Evolutionary conservation across 768 basidiomycete species (phyloP), one percentile per base, ranked within the genome.

Genomic region (Peribolospora baueri): DNA sequence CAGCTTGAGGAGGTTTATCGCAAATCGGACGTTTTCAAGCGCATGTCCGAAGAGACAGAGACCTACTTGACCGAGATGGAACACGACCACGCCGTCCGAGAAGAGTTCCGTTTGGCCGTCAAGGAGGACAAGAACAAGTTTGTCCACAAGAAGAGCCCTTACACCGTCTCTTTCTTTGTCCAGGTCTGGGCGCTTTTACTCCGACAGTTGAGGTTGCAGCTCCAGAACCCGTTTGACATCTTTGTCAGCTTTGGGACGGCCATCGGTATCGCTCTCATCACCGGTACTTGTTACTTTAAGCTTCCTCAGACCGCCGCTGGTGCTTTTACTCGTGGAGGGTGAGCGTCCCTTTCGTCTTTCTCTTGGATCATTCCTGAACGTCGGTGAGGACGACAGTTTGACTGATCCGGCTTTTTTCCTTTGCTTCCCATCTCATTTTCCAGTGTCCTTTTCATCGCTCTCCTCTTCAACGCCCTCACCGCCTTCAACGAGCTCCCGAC

Each of bases 311-410:
- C 81, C 0, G 76, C 86, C 5, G 73, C 74, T 46, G 87, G 87
- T 41, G 83, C 80, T 0, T 93, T 93, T 69, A 86, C 85, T 37
- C 77, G 86, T 58, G 84, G 84, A 49, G 74, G 82, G 25, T 25
- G 25, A 25, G 25, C 25, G 25, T 25, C 25, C 25, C 25, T 25
- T 25, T 25, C 67, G 76, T 86, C 40, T 75, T 90, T 53, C 87
- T 88, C 65, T 65, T 71, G 54, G 68, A 67, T 58, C 65, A 69
- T 51, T 55, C 66, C n/a, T 25, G 25, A 25, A 25, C 25, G 25
- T 25, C 25, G 25, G 40, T n/a, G 54, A 46, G 50, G 65, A 66
- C 51, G 63, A 66, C 54, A 57, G 62, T 49, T 63, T 61, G 42
- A 63, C 8, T 53, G 60, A 38, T 25, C 42, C n/a, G 10, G 10